These are phyloP conservation scores for Amanita phalloides DNA, from an alignment of 768 basidiomycete species.

Conservation along the genomic window DNA sequence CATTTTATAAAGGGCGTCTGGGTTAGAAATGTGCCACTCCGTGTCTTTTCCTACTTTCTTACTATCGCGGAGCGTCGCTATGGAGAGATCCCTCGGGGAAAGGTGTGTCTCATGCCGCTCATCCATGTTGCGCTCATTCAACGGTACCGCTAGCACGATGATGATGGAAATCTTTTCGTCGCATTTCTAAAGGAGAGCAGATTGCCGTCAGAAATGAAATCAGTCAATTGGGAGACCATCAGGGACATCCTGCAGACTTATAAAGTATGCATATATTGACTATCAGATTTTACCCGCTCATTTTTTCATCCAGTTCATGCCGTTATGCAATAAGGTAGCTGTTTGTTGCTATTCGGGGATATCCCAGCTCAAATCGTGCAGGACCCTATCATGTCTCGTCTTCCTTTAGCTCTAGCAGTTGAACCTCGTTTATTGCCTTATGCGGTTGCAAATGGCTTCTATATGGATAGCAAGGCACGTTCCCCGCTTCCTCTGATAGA, in stretches of 20 bases:
- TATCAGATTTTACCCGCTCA: slow-evolving; percentile 9
- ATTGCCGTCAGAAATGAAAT: slow-evolving; percentile 46
- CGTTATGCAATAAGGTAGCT: slow-evolving; percentile 58
- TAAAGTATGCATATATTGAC: slow-evolving; percentile 33
- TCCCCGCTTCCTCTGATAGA: not conserved
- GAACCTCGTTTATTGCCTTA: slow-evolving; percentile 67
- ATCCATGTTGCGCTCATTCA: slow-evolving; percentile 5
- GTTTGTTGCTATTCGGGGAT: slow-evolving; percentile 7
- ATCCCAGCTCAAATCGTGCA: slow-evolving; percentile 17
- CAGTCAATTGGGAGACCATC: slow-evolving; percentile 53
- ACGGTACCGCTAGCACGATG: slow-evolving; percentile 39
- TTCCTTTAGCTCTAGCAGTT: slow-evolving; percentile 66
- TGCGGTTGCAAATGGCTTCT: slow-evolving; percentile 65
- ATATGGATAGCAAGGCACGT: slow-evolving; percentile 65
- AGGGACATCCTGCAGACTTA: slow-evolving; percentile 60
- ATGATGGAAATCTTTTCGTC: slow-evolving; percentile 59
- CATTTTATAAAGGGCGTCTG: slow-evolving; percentile 70
- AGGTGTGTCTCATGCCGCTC: slow-evolving; percentile 20
- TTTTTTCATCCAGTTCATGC: slow-evolving; percentile 49
- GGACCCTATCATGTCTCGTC: slow-evolving; percentile 72
- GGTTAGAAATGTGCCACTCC: slow-evolving; percentile 54
- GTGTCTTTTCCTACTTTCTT: slow-evolving; percentile 56
- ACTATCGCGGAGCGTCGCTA: slow-evolving; percentile 45
- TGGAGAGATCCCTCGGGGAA: slow-evolving; percentile 56
- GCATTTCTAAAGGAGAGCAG: slow-evolving; percentile 62